Conservation (phyloP, 306 rosid species). For the Vigna trinervia region DNA sequence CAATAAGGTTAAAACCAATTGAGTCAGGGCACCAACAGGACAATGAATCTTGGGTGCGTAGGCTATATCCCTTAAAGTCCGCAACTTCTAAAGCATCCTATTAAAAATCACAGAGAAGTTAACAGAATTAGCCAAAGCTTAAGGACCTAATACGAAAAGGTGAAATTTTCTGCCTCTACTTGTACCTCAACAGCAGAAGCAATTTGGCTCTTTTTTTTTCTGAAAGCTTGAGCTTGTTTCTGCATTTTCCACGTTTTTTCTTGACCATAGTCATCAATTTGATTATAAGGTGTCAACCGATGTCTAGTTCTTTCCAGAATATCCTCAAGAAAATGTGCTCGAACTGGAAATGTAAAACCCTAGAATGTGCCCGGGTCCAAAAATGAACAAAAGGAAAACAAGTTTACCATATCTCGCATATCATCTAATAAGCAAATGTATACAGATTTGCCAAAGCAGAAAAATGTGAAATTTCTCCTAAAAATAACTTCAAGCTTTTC, state of each 20-base stretch:
- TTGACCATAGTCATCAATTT: slow-evolving; percentile 94
- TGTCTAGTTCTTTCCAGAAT: slow-evolving; percentile 77
- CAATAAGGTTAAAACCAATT: slow-evolving; percentile 89
- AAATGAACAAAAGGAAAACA: slow-evolving; percentile 37
- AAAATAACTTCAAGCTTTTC: slow-evolving; percentile 5
- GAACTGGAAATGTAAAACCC: slow-evolving; percentile 97
- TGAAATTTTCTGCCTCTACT: slow-evolving; percentile 20
- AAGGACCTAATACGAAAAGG: background rate
- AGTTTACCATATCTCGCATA: slow-evolving; percentile 10
- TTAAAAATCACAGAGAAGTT: slow-evolving; percentile 41
- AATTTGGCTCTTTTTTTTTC: slow-evolving; percentile 92
- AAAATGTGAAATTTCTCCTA: slow-evolving; percentile 10
- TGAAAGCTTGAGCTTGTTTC: slow-evolving; percentile 77
- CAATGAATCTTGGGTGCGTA: slow-evolving; percentile 74
- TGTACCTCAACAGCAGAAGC: slow-evolving; percentile 87
- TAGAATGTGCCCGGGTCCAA: slow-evolving; percentile 44
- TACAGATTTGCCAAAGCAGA: slow-evolving; percentile 21
- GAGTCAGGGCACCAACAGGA: slow-evolving; percentile 90
- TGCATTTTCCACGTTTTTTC: slow-evolving; percentile 88
- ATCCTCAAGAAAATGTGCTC: slow-evolving; percentile 80
- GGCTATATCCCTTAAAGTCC: slow-evolving; percentile 67
- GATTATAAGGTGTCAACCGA: slow-evolving; percentile 80
- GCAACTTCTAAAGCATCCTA: slow-evolving; percentile 85
- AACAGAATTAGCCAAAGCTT: slow-evolving; percentile 31
- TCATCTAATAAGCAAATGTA: slow-evolving; percentile 13